A percentile compares a stretch with the other conserved stretches of the same genome.
Evolutionary conservation across 2,329 filamentous ascomycete genomes (phyloP).

Genomic region (Fusarium anthophilum): DNA sequence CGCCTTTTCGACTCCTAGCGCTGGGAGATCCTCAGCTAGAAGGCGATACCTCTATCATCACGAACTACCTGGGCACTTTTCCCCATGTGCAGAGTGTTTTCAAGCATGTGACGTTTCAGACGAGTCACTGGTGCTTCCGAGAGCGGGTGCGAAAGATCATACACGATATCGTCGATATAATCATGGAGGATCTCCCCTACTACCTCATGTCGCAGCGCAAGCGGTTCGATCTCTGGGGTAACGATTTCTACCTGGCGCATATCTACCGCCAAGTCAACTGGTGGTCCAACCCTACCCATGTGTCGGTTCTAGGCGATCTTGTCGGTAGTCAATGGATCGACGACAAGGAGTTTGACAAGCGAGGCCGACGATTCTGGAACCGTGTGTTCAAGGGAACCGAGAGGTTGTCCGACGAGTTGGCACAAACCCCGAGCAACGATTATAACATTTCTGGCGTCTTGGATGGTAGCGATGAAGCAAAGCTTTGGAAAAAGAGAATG

Average conservation of each 20-base stretch:
- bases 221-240: conserved; percentile 86
- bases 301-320: conserved; percentile 88
- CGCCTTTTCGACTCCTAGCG: conserved; percentile 87
- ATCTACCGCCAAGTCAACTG: conserved; percentile 86
- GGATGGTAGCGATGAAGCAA: conserved; percentile 54
- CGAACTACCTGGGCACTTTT: conserved; percentile 61
- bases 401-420: conserved; percentile 68
- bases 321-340: conserved; percentile 95
- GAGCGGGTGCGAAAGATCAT: conserved; percentile 61
- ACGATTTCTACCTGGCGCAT: conserved; percentile 94
- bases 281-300: conserved; percentile 87
- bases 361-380: conserved; percentile 81
- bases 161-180: conserved; percentile 69
- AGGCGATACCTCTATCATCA: conserved; percentile 85
- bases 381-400: conserved; percentile 77
- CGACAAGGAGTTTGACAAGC: conserved; percentile 81
- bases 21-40: conserved; percentile 94
- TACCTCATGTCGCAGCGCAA: conserved; percentile 77
- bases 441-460: conserved; percentile 62
- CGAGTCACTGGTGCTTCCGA: conserved; percentile 57
- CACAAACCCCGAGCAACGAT: conserved; percentile 57
- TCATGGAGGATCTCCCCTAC: conserved; percentile 74
- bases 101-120: conserved; percentile 59
- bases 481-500: conserved; percentile 76
- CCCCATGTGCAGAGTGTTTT: conserved; percentile 61